Evolutionary conservation across 2,329 filamentous ascomycete genomes (phyloP), one percentile per base, ranked within the genome.

Genomic region (Mariannaea sp.): DNA sequence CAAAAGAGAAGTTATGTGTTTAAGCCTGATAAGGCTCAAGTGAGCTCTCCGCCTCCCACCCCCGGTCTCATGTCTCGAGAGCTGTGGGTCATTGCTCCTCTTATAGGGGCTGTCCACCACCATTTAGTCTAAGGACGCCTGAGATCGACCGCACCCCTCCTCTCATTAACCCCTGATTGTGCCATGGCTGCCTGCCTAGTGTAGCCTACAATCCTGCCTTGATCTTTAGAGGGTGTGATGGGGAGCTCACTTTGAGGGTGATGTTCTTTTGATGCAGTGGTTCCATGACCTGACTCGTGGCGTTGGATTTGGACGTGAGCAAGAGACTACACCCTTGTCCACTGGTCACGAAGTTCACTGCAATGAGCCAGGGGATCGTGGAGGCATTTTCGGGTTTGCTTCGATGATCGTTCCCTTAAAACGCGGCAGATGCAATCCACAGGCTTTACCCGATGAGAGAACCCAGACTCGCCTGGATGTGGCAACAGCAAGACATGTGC

Each of bases 321-420:
- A 22, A 38, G 45, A 12, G 35, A 17, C 22, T 26, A 43, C 46
- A 48, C 17, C 41, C 29, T 40, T 41, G 38, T 32, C 17, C 39
- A 50, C 44, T 22, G 43, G 42, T 55, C 55, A 30, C 50, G 57
- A 32, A 61, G 48, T 59, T 43, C 47, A 47, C 60, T 59, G 54
- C 47, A 53, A 33, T 30, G 43, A 32, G 48, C 53, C 50, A 48
- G 49, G 49, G 45, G 27, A n/a, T 49, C 22, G 42, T 42, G 39
- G 41, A 47, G 30, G 49, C n/a, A n/a, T n/a, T 55, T 47, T 56
- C 47, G 39, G 33, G 26, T 49, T 49, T 53, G 26, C 41, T 27
- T 58, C 27, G 62, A 47, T 41, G 60, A 62, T 62, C 55, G 32
- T 45, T 65, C 50, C 53, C 40, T 45, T 35, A 35, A 40, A 39